Evolutionary conservation across 495 filamentous ascomycete genomes (phyloP).

Genomic region (Tricharina praecox): DNA sequence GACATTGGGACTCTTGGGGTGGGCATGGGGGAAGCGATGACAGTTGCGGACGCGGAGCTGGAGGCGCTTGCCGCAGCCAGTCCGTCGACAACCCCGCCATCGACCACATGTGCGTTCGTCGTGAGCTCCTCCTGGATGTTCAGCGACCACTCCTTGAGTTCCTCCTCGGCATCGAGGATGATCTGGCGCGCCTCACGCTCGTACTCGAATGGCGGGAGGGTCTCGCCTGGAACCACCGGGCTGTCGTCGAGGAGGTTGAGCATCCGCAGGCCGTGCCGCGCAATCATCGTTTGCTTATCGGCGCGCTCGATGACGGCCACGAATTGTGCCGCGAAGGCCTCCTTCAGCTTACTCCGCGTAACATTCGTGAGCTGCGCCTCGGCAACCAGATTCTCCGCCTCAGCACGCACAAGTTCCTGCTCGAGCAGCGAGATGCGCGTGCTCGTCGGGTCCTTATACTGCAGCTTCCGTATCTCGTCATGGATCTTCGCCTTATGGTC

Average conservation of each 20-base stretch:
- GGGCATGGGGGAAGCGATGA: neutral
- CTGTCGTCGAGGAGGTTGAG: conserved; percentile 81
- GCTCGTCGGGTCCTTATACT: conserved; percentile 71
- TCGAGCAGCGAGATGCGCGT: conserved; percentile 62
- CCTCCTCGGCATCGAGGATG: conserved; percentile 84
- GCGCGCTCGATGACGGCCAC: conserved; percentile 81
- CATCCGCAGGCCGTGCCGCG: conserved; percentile 69
- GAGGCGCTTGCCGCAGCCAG: conserved; percentile 8
- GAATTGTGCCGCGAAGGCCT: conserved; percentile 75
- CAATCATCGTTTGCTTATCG: conserved; percentile 89
- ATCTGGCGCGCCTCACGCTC: conserved; percentile 53
- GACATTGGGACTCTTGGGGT: conserved; percentile 15
- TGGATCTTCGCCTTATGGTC: conserved; percentile 68
- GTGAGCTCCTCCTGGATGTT: conserved; percentile 31
- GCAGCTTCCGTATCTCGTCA: conserved; percentile 79
- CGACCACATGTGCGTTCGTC: conserved; percentile 25
- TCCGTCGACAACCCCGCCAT: conserved; percentile 15
- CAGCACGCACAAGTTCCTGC: conserved; percentile 87
- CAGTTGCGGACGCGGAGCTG: conserved; percentile 14
- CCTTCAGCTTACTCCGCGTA: conserved; percentile 85
- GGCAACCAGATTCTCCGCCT: conserved; percentile 87
- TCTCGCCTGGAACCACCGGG: conserved; percentile 74
- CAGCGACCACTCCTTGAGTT: conserved; percentile 56
- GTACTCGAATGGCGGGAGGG: conserved; percentile 46
- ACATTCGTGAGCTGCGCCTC: conserved; percentile 94